Evolutionary conservation across 2,329 filamentous ascomycete species (phyloP).

Genomic region (Nigrospora osmanthi): DNA sequence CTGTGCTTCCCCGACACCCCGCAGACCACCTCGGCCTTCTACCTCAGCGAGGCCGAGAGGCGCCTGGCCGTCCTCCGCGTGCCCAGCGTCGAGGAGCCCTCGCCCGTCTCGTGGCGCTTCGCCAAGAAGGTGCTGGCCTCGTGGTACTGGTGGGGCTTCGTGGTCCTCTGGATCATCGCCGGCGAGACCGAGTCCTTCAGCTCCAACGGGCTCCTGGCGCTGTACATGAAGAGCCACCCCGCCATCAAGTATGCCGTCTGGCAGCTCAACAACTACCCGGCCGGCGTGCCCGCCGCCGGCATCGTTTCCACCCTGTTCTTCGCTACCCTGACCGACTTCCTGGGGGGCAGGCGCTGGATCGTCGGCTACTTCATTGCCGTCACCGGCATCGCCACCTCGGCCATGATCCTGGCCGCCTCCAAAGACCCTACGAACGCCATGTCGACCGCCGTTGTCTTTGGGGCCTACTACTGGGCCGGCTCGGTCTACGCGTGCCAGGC

Average conservation of each 20-base stretch:
- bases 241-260: conserved; percentile 31
- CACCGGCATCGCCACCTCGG: conserved; percentile 54
- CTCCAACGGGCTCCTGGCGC: conserved; percentile 48
- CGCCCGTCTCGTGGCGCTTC: conserved; percentile 41
- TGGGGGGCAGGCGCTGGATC: conserved; percentile 55
- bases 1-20: conserved; percentile 47
- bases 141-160: conserved; percentile 61
- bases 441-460: conserved; percentile 50
- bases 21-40: conserved; percentile 37
- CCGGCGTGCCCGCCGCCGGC: conserved; percentile 47
- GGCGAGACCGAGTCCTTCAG: conserved; percentile 66
- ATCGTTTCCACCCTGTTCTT: conserved; percentile 59
- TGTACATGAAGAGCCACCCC: conserved; percentile 43
- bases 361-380: conserved; percentile 60
- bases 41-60: conserved; percentile 30
- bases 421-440: conserved; percentile 24
- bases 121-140: conserved; percentile 46
- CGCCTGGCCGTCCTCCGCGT: conserved; percentile 31
- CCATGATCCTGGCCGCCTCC: conserved; percentile 51
- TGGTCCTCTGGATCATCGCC: conserved; percentile 60
- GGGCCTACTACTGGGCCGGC: conserved; percentile 63
- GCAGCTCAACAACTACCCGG: conserved; percentile 49
- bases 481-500: conserved; percentile 66
- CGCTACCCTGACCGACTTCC: conserved; percentile 59
- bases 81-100: conserved; percentile 25